Evolutionary conservation across 345 rosid species (phyloP), one percentile per base, ranked within the genome.

Genomic region (Cardamine occulta): DNA sequence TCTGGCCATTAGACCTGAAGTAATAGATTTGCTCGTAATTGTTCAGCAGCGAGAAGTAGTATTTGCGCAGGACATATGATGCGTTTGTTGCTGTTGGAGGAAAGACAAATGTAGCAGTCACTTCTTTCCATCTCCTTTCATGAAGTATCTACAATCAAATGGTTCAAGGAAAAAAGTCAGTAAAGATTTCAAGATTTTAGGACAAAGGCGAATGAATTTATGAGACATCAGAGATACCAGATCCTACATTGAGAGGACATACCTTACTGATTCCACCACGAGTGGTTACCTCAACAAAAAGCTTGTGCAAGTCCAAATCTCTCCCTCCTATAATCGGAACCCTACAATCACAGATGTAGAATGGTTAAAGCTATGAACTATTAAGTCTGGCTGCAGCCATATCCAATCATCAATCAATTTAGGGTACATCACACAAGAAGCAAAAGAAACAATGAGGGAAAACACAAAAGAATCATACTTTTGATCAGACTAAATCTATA

Each of bases 31-130:
- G 95, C 76, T 93, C 98, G 29, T 88, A 96, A 47, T 87, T 88
- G 45, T 77, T 84, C 69, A 96, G 97, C 75, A 96, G 72, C 31
- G 98, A 93, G 62, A 80, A 66, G 66, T 96, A 96, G 78, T 93
- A 91, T 81, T 93, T 96, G 70, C 99, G 96, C 81, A 96, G 85
- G 58, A 93, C 91, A 61, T 86, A 96, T 8, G 99, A 96, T 14
- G 98, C 98, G 64, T 93, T 96, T 39, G 97, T 96, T 7, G 99
- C 99, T 13, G 98, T 96, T 7, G 98, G 91, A 5, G 99, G 99
- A 75, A 96, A 96, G 76, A 89, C 88, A 74, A 96, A 96, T n/a
- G 88, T 82, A 53, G 98, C 89, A 65, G 97, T 96, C 44, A 96
- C 96, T 75, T 96, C 99, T 74, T 91, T 96, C 99, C 99, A 96